phyloP scores from a whole-genome alignment of 768 basidiomycete species.

The Xerocomellus amylosporus region DNA sequence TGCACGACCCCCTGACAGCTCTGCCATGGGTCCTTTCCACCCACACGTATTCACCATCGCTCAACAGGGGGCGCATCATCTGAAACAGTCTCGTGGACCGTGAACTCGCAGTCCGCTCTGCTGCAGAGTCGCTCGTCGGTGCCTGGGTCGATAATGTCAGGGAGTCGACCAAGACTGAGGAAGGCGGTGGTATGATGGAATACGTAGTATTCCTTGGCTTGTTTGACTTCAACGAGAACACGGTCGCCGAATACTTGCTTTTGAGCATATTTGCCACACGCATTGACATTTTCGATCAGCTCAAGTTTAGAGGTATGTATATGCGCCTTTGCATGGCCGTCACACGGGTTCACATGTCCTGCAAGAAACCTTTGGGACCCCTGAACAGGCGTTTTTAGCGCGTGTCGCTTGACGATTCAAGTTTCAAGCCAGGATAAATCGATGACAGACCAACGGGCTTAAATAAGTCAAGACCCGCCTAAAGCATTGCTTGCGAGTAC shows the following conservation, averaged over 20 bases:
- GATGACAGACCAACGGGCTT: no score
- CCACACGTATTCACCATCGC: slow-evolving; percentile 62
- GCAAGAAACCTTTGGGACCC: slow-evolving; percentile 62
- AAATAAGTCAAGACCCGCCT: no score
- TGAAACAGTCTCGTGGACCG: slow-evolving; percentile 85
- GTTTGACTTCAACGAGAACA: slow-evolving; percentile 57
- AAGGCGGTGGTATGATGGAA: slow-evolving; percentile 35
- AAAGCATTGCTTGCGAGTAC: no score
- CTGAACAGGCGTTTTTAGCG: no score
- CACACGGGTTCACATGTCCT: not conserved
- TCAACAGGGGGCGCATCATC: slow-evolving; percentile 75
- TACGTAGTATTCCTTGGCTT: slow-evolving; percentile 49
- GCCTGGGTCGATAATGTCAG: slow-evolving; percentile 68
- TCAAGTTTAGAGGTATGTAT: slow-evolving; percentile 66
- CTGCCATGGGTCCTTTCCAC: slow-evolving; percentile 55
- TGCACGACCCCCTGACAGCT: slow-evolving; percentile 30
- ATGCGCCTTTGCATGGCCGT: not conserved
- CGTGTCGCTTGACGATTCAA: no score
- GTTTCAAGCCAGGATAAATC: no score
- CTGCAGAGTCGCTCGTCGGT: slow-evolving; percentile 67
- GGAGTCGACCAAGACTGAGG: slow-evolving; percentile 35
- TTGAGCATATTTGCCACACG: slow-evolving; percentile 66
- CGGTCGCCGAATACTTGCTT: slow-evolving; percentile 71
- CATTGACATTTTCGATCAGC: slow-evolving; percentile 59
- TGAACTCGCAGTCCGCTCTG: slow-evolving; percentile 66